Base-by-base conservation (phyloP, 805 yeast genomes). In the Metschnikowia drakensbergensis region DNA sequence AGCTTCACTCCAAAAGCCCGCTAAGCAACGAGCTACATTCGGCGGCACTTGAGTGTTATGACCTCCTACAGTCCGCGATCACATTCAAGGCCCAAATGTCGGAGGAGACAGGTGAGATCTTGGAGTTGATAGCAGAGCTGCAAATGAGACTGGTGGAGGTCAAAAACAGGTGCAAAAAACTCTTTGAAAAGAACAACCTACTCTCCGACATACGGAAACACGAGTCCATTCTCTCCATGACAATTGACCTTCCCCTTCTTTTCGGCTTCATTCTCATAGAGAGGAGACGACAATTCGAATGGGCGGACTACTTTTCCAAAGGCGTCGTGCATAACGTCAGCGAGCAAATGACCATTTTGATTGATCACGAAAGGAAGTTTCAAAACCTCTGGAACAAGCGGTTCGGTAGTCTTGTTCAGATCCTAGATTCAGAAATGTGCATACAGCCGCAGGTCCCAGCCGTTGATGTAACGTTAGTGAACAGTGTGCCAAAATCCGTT, bases 181-280 rank as follows among this genome's bases (percentile, higher is more conserved):
- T 71, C 38, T 17, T 23, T 6, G 36, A 29, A 11, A 36, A 27
- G 6, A 11, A 27, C 17, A 40, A 45, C 5, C 17, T 35, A 3
- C 41, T 55, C 17, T 9, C 39, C 3, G 35, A 51, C 23, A 64
- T 71, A 28, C 70, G 68, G 42, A 50, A 48, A 7, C 55, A 65
- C 23, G 76, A 72, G 54, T 71, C 72, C 50, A 60, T 66, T 47
- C 59, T 72, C 4, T 67, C 76, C 3, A 55, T 71, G 36, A 80
- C 84, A 0, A 72, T 80, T 10, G 94, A 87, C 60, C 60, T 87
- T 27, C 96, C 96, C 0, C 60, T 86, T 9, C 64, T 86, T 1
- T 84, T 86, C 61, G 94, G 94, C 1, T 68, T 84, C n/a, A 76
- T 81, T 63, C 52, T 84, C 3, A 74, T 86, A 41, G 91, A 86